A percentile compares a stretch with the other conserved stretches of the same genome.
Evolutionary conservation across 2,329 filamentous ascomycete species (phyloP).

Genomic region (Pestalotiopsis sp.): DNA sequence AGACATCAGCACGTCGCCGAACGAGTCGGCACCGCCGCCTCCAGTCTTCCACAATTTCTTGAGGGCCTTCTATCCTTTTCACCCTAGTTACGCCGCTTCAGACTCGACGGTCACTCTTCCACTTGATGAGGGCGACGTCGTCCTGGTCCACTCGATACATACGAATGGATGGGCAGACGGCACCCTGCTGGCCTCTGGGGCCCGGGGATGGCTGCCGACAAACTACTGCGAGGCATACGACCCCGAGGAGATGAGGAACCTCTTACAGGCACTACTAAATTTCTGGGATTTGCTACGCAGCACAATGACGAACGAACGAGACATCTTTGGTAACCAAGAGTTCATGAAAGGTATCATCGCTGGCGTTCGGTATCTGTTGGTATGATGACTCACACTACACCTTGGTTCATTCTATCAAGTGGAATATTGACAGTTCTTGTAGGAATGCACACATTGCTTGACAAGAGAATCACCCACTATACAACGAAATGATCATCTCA

Average conservation of each 20-base stretch:
- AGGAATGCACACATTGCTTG: slow-evolving; percentile 89
- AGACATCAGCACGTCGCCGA: slow-evolving; percentile 40
- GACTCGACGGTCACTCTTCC: slow-evolving; percentile 87
- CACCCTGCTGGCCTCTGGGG: slow-evolving; percentile 82
- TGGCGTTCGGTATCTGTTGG: slow-evolving; percentile 85
- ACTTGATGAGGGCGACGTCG: slow-evolving; percentile 86
- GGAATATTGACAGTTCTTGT: slow-evolving; percentile 19
- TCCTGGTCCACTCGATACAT: slow-evolving; percentile 94
- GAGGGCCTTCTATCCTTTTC: slow-evolving; percentile 90
- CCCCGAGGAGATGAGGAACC: slow-evolving; percentile 79
- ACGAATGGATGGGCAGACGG: slow-evolving; percentile 99
- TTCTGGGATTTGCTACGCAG: slow-evolving; percentile 90
- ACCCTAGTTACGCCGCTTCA: slow-evolving; percentile 75
- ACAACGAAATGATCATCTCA: slow-evolving; percentile 73
- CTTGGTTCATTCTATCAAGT: background rate
- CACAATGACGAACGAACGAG: slow-evolving; percentile 72
- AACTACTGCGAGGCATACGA: slow-evolving; percentile 98
- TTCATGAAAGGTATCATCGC: slow-evolving; percentile 94
- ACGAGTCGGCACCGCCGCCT: slow-evolving; percentile 46
- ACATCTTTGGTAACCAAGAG: slow-evolving; percentile 87
- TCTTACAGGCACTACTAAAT: slow-evolving; percentile 84
- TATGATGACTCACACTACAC: slow-evolving; percentile 48
- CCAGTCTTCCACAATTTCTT: slow-evolving; percentile 91
- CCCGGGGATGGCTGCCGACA: slow-evolving; percentile 92
- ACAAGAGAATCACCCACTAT: slow-evolving; percentile 80